Base-by-base conservation (phyloP, 164 flowering plant species). In the Nymphaea thermarum region DNA sequence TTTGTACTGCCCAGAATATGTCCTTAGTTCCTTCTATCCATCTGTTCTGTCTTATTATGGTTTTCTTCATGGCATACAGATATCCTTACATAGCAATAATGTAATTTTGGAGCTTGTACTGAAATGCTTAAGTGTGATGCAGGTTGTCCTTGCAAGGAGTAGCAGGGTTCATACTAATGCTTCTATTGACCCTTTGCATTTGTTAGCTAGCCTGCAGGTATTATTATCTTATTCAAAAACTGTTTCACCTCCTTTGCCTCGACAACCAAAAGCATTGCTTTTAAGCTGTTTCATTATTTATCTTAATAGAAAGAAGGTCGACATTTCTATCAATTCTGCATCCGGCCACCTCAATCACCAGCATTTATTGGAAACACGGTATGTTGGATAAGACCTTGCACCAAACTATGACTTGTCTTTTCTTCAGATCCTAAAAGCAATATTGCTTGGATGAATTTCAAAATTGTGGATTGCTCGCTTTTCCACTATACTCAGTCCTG, bases 61-160 rank as follows among this genome's bases (percentile, higher is more conserved):
- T 25, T 25, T 25, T 25, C 36, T 25, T 25, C 36, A 25, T 25
- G 36, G 36, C 36, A 25, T 25, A 25, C 36, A 25, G 36, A 25
- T 25, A 25, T 25, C 1, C 36, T 25, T 25, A 25, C 36, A 25
- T 25, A 25, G 36, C 36, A 25, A 25, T 25, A 25, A 25, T 25
- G 36, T 25, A 25, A 25, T 25, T 25, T 25, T 25, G 36, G 36
- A 25, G 36, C 36, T 25, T 25, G 36, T 25, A 0, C 36, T 25
- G 36, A 25, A 25, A 25, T 25, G 36, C 36, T 25, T 25, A 25
- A 67, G 75, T 62, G 66, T 71, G 72, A 44, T 73, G 77, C 65
- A 91, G 97, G 98, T 90, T 74, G 99, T 94, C 59, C 93, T 94
- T 68, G 99, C 99, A 66, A 85, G 98, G 66, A 83, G 92, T 71